Evolutionary conservation across 805 yeast species (phyloP).

Genomic region (Millerozyma miso): DNA sequence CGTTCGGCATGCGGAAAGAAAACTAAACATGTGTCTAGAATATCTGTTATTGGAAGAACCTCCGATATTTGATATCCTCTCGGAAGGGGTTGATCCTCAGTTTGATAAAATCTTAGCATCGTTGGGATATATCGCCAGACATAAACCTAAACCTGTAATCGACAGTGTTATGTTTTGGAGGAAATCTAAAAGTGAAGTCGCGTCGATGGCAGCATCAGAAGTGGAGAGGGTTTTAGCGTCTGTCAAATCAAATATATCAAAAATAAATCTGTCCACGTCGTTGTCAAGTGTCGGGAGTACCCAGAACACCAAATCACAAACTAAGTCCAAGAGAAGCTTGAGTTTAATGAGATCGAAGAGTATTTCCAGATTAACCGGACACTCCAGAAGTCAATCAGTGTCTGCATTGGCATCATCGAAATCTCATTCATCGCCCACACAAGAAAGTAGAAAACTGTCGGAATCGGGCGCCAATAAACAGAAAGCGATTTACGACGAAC

Average conservation of each 20-base stretch:
- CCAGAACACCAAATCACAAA: slow-evolving; percentile 8
- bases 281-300: slow-evolving; percentile 10
- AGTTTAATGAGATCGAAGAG: slow-evolving; percentile 39
- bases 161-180: slow-evolving; percentile 99
- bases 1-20: slow-evolving; percentile 88
- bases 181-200: slow-evolving; percentile 84
- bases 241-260: slow-evolving; percentile 42
- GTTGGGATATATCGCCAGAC: slow-evolving; percentile 83
- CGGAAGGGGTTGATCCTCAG: slow-evolving; percentile 80
- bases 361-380: slow-evolving; percentile 32
- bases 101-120: slow-evolving; percentile 86
- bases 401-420: slow-evolving; percentile 27
- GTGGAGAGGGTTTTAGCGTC: slow-evolving; percentile 27
- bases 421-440: slow-evolving; percentile 13
- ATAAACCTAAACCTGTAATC: slow-evolving; percentile 91
- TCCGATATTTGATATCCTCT: slow-evolving; percentile 69
- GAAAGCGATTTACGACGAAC: slow-evolving; percentile 28
- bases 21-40: slow-evolving; percentile 67
- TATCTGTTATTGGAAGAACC: slow-evolving; percentile 70
- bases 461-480: slow-evolving; percentile 17
- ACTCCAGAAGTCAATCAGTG: slow-evolving; percentile 49
- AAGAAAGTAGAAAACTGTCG: slow-evolving; percentile 5
- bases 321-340: slow-evolving; percentile 34
- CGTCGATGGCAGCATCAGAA: slow-evolving; percentile 44
- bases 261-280: slow-evolving; percentile 7